Conservation (phyloP, 768 basidiomycete genomes). For the Floccularia luteovirens region DNA sequence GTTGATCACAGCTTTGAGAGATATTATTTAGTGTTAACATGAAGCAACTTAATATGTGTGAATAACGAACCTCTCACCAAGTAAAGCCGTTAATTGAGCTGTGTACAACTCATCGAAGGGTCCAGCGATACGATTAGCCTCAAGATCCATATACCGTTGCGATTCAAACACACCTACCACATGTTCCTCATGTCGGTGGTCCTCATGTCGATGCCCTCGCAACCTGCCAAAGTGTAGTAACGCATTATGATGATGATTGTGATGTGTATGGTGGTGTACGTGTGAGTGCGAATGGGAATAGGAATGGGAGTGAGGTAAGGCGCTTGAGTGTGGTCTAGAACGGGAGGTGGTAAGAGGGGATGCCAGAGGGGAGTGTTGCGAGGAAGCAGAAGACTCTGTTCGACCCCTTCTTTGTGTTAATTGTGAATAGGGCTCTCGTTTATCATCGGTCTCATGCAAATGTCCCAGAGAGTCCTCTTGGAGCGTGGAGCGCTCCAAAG, state of each 20-base stretch:
- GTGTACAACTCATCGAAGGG: constrained; percentile 37
- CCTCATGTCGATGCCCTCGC: too few species aligned
- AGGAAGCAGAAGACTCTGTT: not conserved
- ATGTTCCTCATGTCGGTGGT: constrained; percentile 31
- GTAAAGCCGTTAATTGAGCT: constrained; percentile 30
- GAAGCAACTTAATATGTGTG: not conserved
- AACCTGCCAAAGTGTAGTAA: constrained; percentile 28
- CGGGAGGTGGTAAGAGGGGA: not conserved
- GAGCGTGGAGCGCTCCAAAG: not conserved
- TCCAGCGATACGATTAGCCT: constrained; percentile 44
- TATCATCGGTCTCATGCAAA: not conserved
- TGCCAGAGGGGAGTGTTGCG: constrained; percentile 1
- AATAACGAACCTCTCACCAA: constrained; percentile 31
- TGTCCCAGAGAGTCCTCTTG: not conserved
- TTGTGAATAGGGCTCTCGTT: too few species aligned
- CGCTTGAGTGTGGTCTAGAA: not conserved
- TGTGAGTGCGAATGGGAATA: constrained; percentile 15
- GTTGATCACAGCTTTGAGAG: constrained; percentile 35
- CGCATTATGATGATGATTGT: constrained; percentile 28
- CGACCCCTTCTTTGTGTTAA: too few species aligned
- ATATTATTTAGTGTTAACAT: not conserved
- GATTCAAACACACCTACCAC: constrained; percentile 72
- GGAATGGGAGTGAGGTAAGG: constrained; percentile 4
- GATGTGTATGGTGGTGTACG: constrained; percentile 19
- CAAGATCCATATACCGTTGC: constrained; percentile 62